A percentile compares a stretch with the other conserved stretches of the same genome.
Evolutionary conservation across 192 early-diverging fungal species (phyloP).

Genomic region (Funneliformis mosseae): DNA sequence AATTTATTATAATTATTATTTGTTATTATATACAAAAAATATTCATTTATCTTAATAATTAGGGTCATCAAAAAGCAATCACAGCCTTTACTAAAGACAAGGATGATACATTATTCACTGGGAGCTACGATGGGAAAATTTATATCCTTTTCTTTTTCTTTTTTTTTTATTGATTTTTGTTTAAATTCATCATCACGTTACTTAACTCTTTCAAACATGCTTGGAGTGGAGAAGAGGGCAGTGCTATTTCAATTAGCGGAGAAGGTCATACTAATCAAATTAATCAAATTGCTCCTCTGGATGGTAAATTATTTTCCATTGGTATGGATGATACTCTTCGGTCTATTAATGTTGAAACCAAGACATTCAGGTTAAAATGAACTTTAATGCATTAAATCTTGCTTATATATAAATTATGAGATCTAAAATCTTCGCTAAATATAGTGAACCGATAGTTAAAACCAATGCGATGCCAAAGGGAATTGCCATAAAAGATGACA

Average conservation of each 20-base stretch:
- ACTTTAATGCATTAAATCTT: neutral
- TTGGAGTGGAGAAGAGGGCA: slow-evolving; percentile 62
- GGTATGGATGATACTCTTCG: slow-evolving; percentile 81
- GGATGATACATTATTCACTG: slow-evolving; percentile 74
- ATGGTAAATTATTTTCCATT: slow-evolving; percentile 54
- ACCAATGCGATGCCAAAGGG: slow-evolving; percentile 55
- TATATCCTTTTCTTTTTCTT: slow-evolving; percentile 41
- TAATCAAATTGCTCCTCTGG: slow-evolving; percentile 53
- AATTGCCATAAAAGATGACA: slow-evolving; percentile 51
- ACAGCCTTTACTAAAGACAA: slow-evolving; percentile 67
- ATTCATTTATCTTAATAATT: slow-evolving; percentile 25
- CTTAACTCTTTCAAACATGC: slow-evolving; percentile 29
- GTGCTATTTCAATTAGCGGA: slow-evolving; percentile 54
- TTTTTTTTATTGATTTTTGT: neutral
- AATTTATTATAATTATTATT: slow-evolving; percentile 30
- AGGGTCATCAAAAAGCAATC: slow-evolving; percentile 85
- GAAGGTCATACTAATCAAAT: slow-evolving; percentile 79
- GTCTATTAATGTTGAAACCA: slow-evolving; percentile 30
- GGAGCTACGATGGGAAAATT: slow-evolving; percentile 93
- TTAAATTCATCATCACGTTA: neutral
- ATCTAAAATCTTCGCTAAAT: slow-evolving; percentile 23
- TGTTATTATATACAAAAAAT: neutral
- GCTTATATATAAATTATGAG: neutral
- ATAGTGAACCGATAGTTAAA: slow-evolving; percentile 50
- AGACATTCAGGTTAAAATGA: slow-evolving; percentile 45